phyloP scores from a whole-genome alignment of 345 rosid species.

The Bruguiera parviflora region DNA sequence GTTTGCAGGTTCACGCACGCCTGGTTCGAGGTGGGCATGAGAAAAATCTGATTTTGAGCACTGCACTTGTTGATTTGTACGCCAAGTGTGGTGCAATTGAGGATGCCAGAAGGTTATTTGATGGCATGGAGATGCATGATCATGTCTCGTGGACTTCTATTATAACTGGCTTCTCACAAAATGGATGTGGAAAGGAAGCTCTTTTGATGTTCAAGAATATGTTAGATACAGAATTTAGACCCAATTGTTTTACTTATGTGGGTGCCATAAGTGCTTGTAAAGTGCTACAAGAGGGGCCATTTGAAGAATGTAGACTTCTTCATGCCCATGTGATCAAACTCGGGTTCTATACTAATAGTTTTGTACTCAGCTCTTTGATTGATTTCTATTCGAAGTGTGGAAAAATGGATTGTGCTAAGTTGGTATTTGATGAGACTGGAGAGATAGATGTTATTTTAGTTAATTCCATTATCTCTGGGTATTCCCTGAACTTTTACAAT shows the following conservation, averaged over 20 bases:
- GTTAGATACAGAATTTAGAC: background rate
- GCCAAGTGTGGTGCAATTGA: conserved; percentile 18
- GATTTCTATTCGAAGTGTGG: no score
- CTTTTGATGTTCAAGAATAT: conserved; percentile 21
- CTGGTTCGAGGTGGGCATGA: conserved; percentile 9
- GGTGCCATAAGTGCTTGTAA: no score
- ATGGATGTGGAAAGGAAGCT: conserved; percentile 21
- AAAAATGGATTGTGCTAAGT: no score
- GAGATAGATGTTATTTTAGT: no score
- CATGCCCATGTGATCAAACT: no score
- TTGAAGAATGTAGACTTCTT: no score
- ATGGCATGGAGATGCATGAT: conserved; percentile 24
- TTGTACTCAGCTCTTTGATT: conserved; percentile 5
- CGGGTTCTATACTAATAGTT: background rate
- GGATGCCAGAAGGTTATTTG: conserved; percentile 20
- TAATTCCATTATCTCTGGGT: no score
- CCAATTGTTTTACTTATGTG: no score
- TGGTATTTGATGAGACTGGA: no score
- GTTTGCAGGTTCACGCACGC: conserved; percentile 17
- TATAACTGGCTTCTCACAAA: conserved; percentile 24
- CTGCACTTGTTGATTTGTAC: conserved; percentile 26
- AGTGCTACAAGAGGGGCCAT: no score
- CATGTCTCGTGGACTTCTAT: conserved; percentile 30
- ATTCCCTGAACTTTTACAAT: no score
- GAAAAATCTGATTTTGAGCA: conserved; percentile 23